Evolutionary conservation across 108 stramenopile species (phyloP), one percentile per base, ranked within the genome.

Genomic region (Ochromonas danica): DNA sequence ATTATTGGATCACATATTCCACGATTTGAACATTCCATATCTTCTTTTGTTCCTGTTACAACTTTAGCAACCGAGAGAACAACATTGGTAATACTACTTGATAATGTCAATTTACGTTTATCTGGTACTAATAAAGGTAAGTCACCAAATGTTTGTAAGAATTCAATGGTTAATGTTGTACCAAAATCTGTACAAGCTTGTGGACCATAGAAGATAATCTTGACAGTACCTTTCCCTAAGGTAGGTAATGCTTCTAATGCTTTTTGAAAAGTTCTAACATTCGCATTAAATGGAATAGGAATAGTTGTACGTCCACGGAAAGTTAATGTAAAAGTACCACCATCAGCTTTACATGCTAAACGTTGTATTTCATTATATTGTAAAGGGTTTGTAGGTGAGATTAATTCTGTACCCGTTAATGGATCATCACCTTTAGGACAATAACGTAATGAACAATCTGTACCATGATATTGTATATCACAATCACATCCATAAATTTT

Each of bases 371-470:
- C 91, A 71, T 91, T 85, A 14, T 36, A 33, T 62, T 85, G 40
- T n/a, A 61, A 31, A 25, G 72, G 72, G 25, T 75, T 75, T 45
- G 45, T 41, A 6, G 72, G n/a, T 35, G 72, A 67, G 6, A 67
- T 67, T 28, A 14, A 10, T 10, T 3, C 31, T 31, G 63, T 67
- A 3, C 85, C 86, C 0, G 89, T 91, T 45, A 93, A 80, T 28
- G 91, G 92, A 60, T 93, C 92, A 61, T 91, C 88, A n/a, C 90
- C 89, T 0, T 62, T 81, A 1, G 93, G 86, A 77, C 93, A 93
- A 43, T 61, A 51, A 14, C 89, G 85, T 1, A 85, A 30, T 61
- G 78, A 74, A 81, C 92, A 93, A 78, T 90, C 91, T 42, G 86
- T 84, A 1, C 92, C 91, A 0, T 62, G 42, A 72, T 88, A 92